Percentiles rank a stretch among this genome's conserved stretches.
phyloP scores from a whole-genome alignment of 306 rosid species.

The Arachis hypogaea region DNA sequence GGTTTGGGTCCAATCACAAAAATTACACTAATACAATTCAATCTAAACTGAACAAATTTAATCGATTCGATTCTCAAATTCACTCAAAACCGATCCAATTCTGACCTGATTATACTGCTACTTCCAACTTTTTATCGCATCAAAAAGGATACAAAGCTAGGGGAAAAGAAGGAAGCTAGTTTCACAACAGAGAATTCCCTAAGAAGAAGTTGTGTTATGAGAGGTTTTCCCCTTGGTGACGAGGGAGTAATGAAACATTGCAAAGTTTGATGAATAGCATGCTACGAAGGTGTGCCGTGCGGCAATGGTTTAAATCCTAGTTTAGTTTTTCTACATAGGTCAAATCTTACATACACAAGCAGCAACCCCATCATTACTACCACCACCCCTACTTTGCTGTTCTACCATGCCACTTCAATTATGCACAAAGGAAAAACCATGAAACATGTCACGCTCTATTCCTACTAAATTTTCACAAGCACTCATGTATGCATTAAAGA shows the following conservation, averaged over 20 bases:
- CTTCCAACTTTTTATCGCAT: neutral
- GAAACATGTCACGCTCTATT: slow-evolving; percentile 34
- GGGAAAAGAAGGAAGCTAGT: slow-evolving; percentile 21
- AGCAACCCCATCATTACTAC: slow-evolving; percentile 45
- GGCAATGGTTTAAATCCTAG: slow-evolving; percentile 48
- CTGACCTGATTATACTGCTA: too few relatives aligned
- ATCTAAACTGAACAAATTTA: too few relatives aligned
- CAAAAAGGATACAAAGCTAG: slow-evolving; percentile 24
- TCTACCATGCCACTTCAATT: slow-evolving; percentile 41
- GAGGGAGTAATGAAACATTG: slow-evolving; percentile 40
- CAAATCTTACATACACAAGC: slow-evolving; percentile 29
- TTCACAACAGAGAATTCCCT: slow-evolving; percentile 30
- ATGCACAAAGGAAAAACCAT: slow-evolving; percentile 21
- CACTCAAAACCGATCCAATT: too few relatives aligned
- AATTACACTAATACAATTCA: too few relatives aligned
- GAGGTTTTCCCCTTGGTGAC: neutral
- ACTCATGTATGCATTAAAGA: slow-evolving; percentile 26
- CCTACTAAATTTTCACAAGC: slow-evolving; percentile 25
- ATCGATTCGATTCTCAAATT: too few relatives aligned
- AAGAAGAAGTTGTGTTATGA: slow-evolving; percentile 25
- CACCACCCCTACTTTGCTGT: slow-evolving; percentile 33
- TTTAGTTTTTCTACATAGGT: slow-evolving; percentile 49
- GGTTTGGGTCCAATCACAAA: too few relatives aligned
- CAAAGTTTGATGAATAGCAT: slow-evolving; percentile 48
- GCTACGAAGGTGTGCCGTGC: slow-evolving; percentile 38